Evolutionary conservation across 495 filamentous ascomycete species (phyloP), one percentile per base, ranked within the genome.

Genomic region (Hyaloscypha bicolor): DNA sequence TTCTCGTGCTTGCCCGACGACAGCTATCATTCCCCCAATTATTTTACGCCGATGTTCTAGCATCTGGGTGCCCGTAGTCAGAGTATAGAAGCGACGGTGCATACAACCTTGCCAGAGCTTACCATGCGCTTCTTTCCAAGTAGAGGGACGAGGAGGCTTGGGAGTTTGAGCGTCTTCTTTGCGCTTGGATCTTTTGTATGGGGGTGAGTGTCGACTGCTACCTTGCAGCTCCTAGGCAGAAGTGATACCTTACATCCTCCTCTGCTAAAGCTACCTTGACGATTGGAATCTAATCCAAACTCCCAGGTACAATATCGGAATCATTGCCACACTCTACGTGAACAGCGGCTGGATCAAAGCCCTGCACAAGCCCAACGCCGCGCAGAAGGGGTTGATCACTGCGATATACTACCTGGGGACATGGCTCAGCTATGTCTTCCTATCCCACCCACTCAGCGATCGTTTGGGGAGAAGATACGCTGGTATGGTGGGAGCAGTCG

Each of bases 341-440:
- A 79, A 85, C 65, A 81, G 81, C 0, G 84, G 83, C 21, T 87
- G 85, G 69, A 73, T 76, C 29, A 74, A 77, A 31, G 70, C 79
- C 0, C 76, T 86, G 21, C 73, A 79, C 42, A 67, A 78, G 32
- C 83, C 78, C 3, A 76, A 76, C 16, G 77, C 83, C 8, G 73
- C 77, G 4, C 68, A 74, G 31, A 82, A 73, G 39, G 84, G 83
- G 1, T 73, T 85, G 32, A 85, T 87, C 65, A 86, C 84, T 6
- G 82, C 80, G 35, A 81, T 85, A 29, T 86, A 87, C 75, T 86
- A 86, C 56, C 71, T 87, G 25, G 85, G 85, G 52, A 85, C 84
- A 11, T 86, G 81, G 79, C 45, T 75, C 42, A 81, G 80, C 70
- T 87, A 86, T 68, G 60, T 86, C 29, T 85, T 86, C 69, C 60